These are phyloP conservation scores for Perkinsus chesapeaki DNA, from an alignment of 169 alveolate species.

Conservation along the genomic window DNA sequence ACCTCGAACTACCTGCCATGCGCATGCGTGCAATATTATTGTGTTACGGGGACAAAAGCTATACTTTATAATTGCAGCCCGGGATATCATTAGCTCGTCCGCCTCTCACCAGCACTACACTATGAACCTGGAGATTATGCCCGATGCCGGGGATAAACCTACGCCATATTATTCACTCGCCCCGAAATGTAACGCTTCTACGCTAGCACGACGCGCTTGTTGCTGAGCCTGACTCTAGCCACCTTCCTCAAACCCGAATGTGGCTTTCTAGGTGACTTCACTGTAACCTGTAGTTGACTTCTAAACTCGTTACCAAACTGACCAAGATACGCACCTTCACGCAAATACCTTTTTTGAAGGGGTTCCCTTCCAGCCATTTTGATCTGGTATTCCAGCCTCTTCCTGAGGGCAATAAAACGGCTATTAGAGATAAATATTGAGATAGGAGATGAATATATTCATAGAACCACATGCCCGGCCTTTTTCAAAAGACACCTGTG, in stretches of 20 bases:
- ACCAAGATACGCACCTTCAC: slow-evolving; percentile 39
- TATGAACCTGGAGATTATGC: slow-evolving; percentile 64
- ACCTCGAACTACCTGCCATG: slow-evolving; percentile 56
- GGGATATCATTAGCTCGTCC: slow-evolving; percentile 71
- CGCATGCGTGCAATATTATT: not conserved
- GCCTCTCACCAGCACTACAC: slow-evolving; percentile 65
- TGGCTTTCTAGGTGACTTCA: slow-evolving; percentile 67
- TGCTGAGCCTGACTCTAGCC: slow-evolving; percentile 63
- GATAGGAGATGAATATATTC: no score
- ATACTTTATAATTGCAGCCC: slow-evolving; percentile 44
- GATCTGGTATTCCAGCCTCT: slow-evolving; percentile 45
- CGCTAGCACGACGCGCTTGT: slow-evolving; percentile 49
- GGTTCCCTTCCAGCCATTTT: slow-evolving; percentile 65
- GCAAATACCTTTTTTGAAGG: slow-evolving; percentile 61
- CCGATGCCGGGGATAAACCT: slow-evolving; percentile 72
- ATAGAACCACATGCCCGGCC: no score
- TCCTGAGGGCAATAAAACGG: not conserved
- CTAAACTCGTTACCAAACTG: not conserved
- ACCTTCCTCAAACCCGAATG: slow-evolving; percentile 69
- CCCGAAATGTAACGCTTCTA: no score
- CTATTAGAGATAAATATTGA: no score
- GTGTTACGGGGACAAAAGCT: not conserved
- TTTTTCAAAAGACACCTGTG: no score
- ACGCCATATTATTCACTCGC: no score
- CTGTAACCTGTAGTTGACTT: slow-evolving; percentile 34